Evolutionary conservation across 1,284 basidiomycete genomes (phyloP).

Genomic region (Macrocystidia cucumis): DNA sequence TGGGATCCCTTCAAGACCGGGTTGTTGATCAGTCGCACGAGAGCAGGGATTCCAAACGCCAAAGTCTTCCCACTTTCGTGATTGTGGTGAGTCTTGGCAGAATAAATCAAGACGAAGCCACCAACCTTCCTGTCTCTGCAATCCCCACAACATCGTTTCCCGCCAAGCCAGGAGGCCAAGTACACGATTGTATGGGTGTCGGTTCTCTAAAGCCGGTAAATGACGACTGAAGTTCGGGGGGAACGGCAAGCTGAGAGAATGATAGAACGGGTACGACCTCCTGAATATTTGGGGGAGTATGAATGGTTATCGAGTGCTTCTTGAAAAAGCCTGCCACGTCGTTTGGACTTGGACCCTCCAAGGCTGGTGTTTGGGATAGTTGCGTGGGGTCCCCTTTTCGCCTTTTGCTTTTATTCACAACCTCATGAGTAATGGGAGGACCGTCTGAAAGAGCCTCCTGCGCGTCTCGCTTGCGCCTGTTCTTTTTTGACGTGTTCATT

Average conservation of each 20-base stretch:
- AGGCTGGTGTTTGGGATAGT: conserved; percentile 6
- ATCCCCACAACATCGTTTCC: conserved; percentile 92
- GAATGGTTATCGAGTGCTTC: conserved; percentile 72
- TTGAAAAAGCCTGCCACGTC: conserved; percentile 60
- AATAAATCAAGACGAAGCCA: conserved; percentile 1
- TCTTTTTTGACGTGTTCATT: no score
- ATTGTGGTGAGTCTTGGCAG: conserved; percentile 5
- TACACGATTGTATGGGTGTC: conserved; percentile 93
- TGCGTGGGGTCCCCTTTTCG: conserved; percentile 10
- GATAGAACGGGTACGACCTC: conserved; percentile 66
- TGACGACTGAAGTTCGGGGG: conserved; percentile 51
- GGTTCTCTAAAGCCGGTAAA: conserved; percentile 78
- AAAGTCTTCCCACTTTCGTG: conserved; percentile 83
- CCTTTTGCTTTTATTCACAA: conserved; percentile 13
- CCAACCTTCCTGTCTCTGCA: conserved; percentile 89
- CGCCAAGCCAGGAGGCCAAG: conserved; percentile 86
- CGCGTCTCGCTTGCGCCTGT: no score
- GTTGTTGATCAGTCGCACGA: conserved; percentile 54
- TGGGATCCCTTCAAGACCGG: conserved; percentile 19
- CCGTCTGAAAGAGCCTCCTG: conserved; percentile 7
- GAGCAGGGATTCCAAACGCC: conserved; percentile 90
- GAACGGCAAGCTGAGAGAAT: conserved; percentile 72
- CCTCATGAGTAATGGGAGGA: conserved; percentile 8
- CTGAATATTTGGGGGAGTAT: conserved; percentile 35
- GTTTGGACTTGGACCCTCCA: conserved; percentile 16